A percentile compares a stretch with the other conserved stretches of the same genome.
phyloP scores from a whole-genome alignment of 257 asterid species.

The Primulina huaijiensis region DNA sequence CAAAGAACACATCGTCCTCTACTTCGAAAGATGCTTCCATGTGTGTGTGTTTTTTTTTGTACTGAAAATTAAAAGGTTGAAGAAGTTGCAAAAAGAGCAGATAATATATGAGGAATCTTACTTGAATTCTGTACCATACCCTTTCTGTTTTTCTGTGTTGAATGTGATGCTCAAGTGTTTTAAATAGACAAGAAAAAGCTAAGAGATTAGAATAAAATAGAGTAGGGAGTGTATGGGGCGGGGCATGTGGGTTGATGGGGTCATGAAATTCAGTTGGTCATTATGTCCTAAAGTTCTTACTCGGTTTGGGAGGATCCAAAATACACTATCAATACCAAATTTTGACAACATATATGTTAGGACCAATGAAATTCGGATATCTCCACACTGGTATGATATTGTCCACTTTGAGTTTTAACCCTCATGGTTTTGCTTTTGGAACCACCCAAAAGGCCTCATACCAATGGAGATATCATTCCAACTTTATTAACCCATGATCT shows the following conservation, averaged over 20 bases:
- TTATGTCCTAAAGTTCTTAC: constrained; percentile 33
- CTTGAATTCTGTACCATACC: not conserved
- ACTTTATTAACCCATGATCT: too few species aligned
- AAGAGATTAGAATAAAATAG: constrained; percentile 40
- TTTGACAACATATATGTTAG: too few species aligned
- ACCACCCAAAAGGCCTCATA: too few species aligned
- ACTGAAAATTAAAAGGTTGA: not conserved
- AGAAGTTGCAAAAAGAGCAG: not conserved
- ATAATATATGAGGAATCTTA: not conserved
- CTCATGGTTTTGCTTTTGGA: too few species aligned
- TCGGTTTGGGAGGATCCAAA: too few species aligned
- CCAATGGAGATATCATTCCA: too few species aligned
- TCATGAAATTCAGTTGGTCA: constrained; percentile 42
- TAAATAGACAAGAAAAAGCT: constrained; percentile 36
- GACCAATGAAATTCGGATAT: too few species aligned
- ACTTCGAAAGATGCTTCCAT: constrained; percentile 60
- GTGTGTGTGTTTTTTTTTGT: not conserved
- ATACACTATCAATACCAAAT: too few species aligned
- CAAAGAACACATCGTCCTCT: constrained; percentile 82
- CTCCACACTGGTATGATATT: too few species aligned
- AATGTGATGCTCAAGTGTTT: constrained; percentile 34
- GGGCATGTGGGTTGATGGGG: constrained; percentile 67
- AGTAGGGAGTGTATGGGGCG: constrained; percentile 26
- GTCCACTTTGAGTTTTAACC: too few species aligned
- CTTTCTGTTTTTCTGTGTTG: constrained; percentile 11